These are phyloP conservation scores for Cyclocybe cylindracea DNA, from an alignment of 768 basidiomycete species.

Conservation along the genomic window DNA sequence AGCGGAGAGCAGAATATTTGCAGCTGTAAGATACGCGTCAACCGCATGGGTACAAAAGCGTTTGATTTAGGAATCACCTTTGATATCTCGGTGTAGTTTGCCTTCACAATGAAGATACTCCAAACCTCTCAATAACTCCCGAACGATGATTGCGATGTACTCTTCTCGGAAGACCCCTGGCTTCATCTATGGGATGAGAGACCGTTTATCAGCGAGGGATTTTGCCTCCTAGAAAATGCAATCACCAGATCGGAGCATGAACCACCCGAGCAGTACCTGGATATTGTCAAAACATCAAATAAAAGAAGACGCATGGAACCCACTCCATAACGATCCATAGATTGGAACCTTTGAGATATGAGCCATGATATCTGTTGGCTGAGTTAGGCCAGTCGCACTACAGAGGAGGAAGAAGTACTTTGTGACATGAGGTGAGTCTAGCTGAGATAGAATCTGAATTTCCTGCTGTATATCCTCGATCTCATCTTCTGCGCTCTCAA, in stretches of 20 bases:
- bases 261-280: constrained; percentile 94
- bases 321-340: constrained; percentile 99
- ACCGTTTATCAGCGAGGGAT: constrained; percentile 6
- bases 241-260: constrained; percentile 94
- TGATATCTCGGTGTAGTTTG: constrained; percentile 98
- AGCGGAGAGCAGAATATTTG: constrained; percentile 90
- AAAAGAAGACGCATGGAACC: constrained; percentile 18
- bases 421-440: constrained; percentile 95
- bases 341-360: constrained; percentile 91
- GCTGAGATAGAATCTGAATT: constrained; percentile 94
- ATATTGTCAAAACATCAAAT: constrained; percentile 6
- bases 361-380: constrained; percentile 82
- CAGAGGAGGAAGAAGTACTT: constrained; percentile 57
- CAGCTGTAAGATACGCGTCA: constrained; percentile 54
- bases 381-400: constrained; percentile 3
- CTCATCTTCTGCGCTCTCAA: constrained; percentile 98
- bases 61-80: constrained; percentile 55
- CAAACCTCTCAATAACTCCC: constrained; percentile 88
- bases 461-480: constrained; percentile 99
- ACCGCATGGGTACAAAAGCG: background rate
- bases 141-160: constrained; percentile 95
- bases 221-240: constrained; percentile 12
- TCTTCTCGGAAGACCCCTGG: constrained; percentile 97
- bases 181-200: constrained; percentile 74
- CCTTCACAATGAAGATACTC: constrained; percentile 96